These are phyloP conservation scores for Lepidium sativum DNA, from an alignment of 345 rosid species.

Conservation along the genomic window DNA sequence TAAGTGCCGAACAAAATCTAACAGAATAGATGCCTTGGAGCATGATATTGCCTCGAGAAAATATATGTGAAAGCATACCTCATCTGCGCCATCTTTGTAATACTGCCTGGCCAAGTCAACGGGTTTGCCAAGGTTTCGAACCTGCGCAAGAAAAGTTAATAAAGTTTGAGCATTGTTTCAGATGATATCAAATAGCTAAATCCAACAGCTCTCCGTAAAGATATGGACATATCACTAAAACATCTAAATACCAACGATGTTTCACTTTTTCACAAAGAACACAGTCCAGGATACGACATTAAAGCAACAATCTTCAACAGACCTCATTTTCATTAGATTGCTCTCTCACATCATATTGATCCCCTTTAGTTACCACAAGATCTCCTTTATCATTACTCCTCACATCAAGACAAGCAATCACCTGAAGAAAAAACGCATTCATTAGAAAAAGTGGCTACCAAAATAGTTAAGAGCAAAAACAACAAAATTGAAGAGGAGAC, in stretches of 20 bases:
- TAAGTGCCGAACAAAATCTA: conserved; percentile 5
- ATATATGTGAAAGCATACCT: conserved; percentile 40
- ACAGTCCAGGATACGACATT: neutral
- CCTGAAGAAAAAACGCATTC: conserved; percentile 34
- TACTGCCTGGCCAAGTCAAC: conserved; percentile 89
- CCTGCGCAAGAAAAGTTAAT: conserved; percentile 34
- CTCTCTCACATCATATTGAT: conserved; percentile 94
- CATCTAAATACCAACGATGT: neutral
- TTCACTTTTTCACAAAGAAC: neutral
- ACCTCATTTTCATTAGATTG: conserved; percentile 82
- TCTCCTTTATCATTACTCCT: conserved; percentile 91
- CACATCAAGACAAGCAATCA: conserved; percentile 98
- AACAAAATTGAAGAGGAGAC: neutral
- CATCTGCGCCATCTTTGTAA: conserved; percentile 93
- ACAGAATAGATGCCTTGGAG: neutral
- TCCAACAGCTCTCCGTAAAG: neutral
- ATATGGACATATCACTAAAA: neutral
- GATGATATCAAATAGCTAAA: neutral
- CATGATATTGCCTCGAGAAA: neutral
- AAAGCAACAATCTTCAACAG: conserved; percentile 7
- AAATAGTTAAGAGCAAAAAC: neutral
- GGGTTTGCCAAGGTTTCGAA: conserved; percentile 97
- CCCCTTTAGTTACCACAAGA: conserved; percentile 97
- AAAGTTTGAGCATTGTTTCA: neutral
- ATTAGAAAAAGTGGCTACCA: neutral